phyloP scores from a whole-genome alignment of 441 rosid species.

The Macaranga tanarius region DNA sequence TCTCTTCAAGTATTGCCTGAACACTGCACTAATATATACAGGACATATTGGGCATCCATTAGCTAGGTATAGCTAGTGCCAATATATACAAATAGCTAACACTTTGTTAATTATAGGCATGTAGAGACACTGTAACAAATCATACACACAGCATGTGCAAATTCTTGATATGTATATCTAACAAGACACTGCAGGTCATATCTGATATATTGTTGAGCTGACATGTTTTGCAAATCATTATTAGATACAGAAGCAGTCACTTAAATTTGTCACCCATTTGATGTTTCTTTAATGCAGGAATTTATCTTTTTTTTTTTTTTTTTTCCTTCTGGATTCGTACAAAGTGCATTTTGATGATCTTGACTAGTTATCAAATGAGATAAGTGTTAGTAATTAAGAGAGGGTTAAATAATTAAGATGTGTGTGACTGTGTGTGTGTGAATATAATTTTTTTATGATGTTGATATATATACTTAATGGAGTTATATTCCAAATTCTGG shows the following conservation, averaged over 20 bases:
- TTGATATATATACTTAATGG: too few relatives aligned
- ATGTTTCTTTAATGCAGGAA: not conserved
- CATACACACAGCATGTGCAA: not conserved
- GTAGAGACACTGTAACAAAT: too few relatives aligned
- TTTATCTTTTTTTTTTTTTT: not conserved
- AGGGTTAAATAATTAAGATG: too few relatives aligned
- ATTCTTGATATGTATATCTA: not conserved
- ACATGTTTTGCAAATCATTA: constrained; percentile 25
- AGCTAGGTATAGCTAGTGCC: too few relatives aligned
- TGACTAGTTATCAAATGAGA: not conserved
- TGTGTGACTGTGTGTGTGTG: too few relatives aligned
- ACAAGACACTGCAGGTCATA: constrained; percentile 6
- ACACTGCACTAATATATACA: too few relatives aligned
- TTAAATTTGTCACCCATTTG: constrained; percentile 19
- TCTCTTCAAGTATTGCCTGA: too few relatives aligned
- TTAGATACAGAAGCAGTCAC: constrained; percentile 23
- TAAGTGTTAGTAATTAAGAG: too few relatives aligned
- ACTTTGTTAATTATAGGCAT: too few relatives aligned
- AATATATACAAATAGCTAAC: too few relatives aligned
- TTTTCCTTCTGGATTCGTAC: constrained; percentile 2
- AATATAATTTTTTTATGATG: too few relatives aligned
- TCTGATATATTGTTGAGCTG: constrained; percentile 20
- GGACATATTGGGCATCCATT: too few relatives aligned
- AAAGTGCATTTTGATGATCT: not conserved
- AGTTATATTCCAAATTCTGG: not conserved